phyloP scores from a whole-genome alignment of 352 stramenopile species.

The Phytophthora chlamydospora region DNA sequence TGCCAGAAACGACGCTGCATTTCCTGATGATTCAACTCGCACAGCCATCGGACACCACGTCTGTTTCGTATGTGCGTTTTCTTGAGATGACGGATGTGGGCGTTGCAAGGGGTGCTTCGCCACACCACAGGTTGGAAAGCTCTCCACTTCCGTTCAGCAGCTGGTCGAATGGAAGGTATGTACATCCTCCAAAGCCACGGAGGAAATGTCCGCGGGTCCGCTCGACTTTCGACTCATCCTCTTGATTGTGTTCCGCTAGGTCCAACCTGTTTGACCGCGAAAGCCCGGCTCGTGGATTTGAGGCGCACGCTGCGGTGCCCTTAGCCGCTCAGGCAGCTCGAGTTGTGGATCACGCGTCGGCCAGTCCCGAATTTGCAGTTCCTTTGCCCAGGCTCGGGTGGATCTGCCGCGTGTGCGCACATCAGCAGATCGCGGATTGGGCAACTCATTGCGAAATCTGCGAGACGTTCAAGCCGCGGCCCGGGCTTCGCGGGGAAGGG shows the following conservation, averaged over 20 bases:
- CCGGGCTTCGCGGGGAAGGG: slow-evolving; percentile 46
- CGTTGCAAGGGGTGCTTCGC: slow-evolving; percentile 19
- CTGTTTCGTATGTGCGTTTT: slow-evolving; percentile 62
- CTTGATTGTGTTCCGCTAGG: neutral
- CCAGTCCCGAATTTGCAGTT: slow-evolving; percentile 35
- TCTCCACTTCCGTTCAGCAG: slow-evolving; percentile 13
- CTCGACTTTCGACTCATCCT: too few species aligned
- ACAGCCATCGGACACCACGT: slow-evolving; percentile 53
- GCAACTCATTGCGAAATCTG: slow-evolving; percentile 76
- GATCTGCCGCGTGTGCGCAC: slow-evolving; percentile 71
- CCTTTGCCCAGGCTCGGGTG: slow-evolving; percentile 51
- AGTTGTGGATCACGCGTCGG: slow-evolving; percentile 40
- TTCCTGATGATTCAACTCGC: slow-evolving; percentile 60
- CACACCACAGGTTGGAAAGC: slow-evolving; percentile 10
- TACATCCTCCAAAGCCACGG: neutral
- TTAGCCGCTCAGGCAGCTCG: slow-evolving; percentile 25
- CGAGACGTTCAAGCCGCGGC: slow-evolving; percentile 66
- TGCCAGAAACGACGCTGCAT: slow-evolving; percentile 50
- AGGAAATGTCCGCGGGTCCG: too few species aligned
- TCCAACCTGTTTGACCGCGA: slow-evolving; percentile 23
- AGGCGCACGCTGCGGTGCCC: slow-evolving; percentile 43
- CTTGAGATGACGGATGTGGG: slow-evolving; percentile 54
- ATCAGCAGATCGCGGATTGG: slow-evolving; percentile 75
- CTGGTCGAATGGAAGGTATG: slow-evolving; percentile 9
- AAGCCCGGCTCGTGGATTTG: slow-evolving; percentile 21